Base-by-base conservation (phyloP, 2,329 filamentous ascomycete species). In the Trichophaea hybrida region DNA sequence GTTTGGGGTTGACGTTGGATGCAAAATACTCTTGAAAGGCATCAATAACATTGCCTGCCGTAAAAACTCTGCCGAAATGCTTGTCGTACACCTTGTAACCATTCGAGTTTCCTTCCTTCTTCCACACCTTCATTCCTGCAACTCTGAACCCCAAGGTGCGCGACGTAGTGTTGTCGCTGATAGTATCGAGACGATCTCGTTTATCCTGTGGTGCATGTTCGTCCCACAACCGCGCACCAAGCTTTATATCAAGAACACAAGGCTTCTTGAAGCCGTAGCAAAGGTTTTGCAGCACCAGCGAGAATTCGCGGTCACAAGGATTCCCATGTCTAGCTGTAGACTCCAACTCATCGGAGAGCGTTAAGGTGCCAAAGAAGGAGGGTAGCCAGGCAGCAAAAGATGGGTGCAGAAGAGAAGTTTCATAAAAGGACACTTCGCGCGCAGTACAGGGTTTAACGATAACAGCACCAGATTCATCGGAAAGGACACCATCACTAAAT, bases 361-460 rank as follows among this genome's bases (percentile, higher is more conserved):
- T 74, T 53, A 98, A 76, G 1, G 83, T 86, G 61, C 93, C 93
- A 73, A 94, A 81, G 73, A 83, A 97, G 4, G 81, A 78, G 50
- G 93, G 91, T 77, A 97, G 91, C 68, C 91, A 80, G 31, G 83
- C 80, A 55, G 83, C 80, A 68, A 97, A 88, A 1, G 84, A 81
- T 34, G 82, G 80, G 70, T 94, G 85, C 24, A 78, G 73, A 37
- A 79, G 73, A 33, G 83, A 70, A 43, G 82, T 80, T 71, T 95
- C 81, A 76, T 98, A 98, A 73, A 98, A 98, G 49, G 82, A 78
- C 68, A 97, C 82, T 74, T 98, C 93, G 64, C 83, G 78, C 64
- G 82, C 75, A 0, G 87, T 94, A 72, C 91, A 97, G 15, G 93
- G 93, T 74, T 98, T 98, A 70, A 96, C 88, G 71, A 98, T 86